Conservation (phyloP, 345 rosid species). For the Firmiana major region DNA sequence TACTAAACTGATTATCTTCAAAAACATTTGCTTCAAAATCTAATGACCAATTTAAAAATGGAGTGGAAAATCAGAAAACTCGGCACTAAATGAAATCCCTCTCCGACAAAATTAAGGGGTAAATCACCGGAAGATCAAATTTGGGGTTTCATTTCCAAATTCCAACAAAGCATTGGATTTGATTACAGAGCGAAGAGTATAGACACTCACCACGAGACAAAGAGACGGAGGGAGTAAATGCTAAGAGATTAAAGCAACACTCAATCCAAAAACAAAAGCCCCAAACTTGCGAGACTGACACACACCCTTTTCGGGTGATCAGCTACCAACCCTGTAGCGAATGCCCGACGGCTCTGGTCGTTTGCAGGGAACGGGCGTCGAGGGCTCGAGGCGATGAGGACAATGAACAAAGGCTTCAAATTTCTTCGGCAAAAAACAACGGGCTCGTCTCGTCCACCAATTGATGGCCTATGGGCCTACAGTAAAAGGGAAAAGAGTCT, state of each 20-base stretch:
- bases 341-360: not conserved
- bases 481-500: not conserved
- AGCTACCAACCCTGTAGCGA: not conserved
- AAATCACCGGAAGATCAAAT: not conserved
- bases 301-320: not conserved
- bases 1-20: not conserved
- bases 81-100: not conserved
- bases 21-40: not conserved
- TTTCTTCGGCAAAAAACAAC: too few relatives aligned
- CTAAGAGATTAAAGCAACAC: not conserved
- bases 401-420: not conserved
- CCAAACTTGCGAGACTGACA: not conserved
- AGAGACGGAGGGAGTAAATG: not conserved
- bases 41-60: not conserved
- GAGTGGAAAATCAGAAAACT: not conserved
- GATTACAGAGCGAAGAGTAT: not conserved
- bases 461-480: not conserved
- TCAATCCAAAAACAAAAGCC: not conserved
- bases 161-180: not conserved
- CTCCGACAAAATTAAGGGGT: not conserved
- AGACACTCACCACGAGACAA: not conserved
- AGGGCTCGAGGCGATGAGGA: too few relatives aligned
- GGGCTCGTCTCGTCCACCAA: not conserved
- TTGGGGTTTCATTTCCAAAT: not conserved
- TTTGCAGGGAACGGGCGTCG: not conserved